Evolutionary conservation across 441 rosid genomes (phyloP), one percentile per base, ranked within the genome.

Genomic region (Jatropha podagrica): DNA sequence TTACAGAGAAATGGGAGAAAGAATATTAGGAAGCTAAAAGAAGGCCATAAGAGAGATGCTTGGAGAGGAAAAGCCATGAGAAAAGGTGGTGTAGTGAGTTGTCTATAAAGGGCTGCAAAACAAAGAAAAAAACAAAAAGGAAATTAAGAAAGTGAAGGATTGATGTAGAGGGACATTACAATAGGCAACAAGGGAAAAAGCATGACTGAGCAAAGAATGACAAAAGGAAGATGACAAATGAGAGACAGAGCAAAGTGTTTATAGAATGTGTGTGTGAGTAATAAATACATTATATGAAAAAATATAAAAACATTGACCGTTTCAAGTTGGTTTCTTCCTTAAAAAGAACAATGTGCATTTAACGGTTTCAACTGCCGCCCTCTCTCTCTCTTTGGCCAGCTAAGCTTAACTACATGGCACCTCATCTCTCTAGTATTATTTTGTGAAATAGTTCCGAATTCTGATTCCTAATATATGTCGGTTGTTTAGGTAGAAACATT

Each of bases 201-300:
- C 17, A 38, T 13, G 55, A 23, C n/a, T 14, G 10, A 44, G 55
- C 61, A 64, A 37, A 74, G 68, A 73, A 40, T 15, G 88, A 82
- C 87, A 68, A 77, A 55, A 23, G 75, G 56, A 79, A 81, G 75
- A 60, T 49, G 86, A 84, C 88, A 77, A 81, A 9, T 3, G 14
- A 32, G 40, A 38, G 13, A 10, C 3, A 12, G 23, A 32, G 40
- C 10, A 7, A 4, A 1, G n/a, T 48, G 42, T 48, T 13, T 14
- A 68, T 32, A 40, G 37, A 46, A 46, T 7, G 68, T 27, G 2
- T 32, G 32, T 32, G 1, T 32, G 32, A 1, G 32, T 32, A 32
- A 32, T 32, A 32, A n/a, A 27, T 32, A 32, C 2, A 32, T 32
- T 32, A 32, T 32, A 32, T 37, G 41, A 11, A 13, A 52, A 52